A percentile compares a stretch with the other conserved stretches of the same genome.
Evolutionary conservation across 139 green algal species (phyloP).

Genomic region (Picochlorum sp.): DNA sequence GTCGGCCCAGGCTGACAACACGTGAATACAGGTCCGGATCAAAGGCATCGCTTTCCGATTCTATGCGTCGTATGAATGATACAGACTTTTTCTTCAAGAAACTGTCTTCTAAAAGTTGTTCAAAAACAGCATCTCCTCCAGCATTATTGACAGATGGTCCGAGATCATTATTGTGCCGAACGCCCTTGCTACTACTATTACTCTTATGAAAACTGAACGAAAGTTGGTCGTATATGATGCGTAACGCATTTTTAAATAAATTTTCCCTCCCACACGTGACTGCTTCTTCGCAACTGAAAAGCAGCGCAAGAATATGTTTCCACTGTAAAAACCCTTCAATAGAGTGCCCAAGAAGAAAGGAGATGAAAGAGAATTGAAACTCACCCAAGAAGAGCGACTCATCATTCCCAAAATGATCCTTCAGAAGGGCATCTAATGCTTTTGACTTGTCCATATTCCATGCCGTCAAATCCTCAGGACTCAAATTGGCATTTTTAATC

Average conservation of each 20-base stretch:
- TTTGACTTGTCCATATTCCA: slow-evolving; percentile 68
- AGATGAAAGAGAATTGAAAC: slow-evolving; percentile 72
- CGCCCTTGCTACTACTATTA: not conserved
- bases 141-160: not conserved
- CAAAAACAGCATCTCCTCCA: not conserved
- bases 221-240: slow-evolving; percentile 1
- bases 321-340: slow-evolving; percentile 67
- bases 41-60: slow-evolving; percentile 17
- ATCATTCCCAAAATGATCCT: slow-evolving; percentile 9
- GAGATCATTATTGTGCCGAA: not conserved
- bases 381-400: slow-evolving; percentile 52
- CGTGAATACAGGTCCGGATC: not conserved
- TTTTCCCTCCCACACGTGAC: slow-evolving; percentile 13
- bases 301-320: slow-evolving; percentile 57
- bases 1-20: no score
- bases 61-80: slow-evolving; percentile 5
- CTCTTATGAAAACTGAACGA: not conserved
- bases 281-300: slow-evolving; percentile 52
- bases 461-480: slow-evolving; percentile 47
- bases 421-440: slow-evolving; percentile 40
- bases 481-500: slow-evolving; percentile 38
- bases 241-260: slow-evolving; percentile 26
- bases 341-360: slow-evolving; percentile 70
- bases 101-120: slow-evolving; percentile 42
- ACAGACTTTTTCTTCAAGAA: slow-evolving; percentile 24